Evolutionary conservation across 768 basidiomycete genomes (phyloP).

Genomic region (Mrakia hoshinonis): DNA sequence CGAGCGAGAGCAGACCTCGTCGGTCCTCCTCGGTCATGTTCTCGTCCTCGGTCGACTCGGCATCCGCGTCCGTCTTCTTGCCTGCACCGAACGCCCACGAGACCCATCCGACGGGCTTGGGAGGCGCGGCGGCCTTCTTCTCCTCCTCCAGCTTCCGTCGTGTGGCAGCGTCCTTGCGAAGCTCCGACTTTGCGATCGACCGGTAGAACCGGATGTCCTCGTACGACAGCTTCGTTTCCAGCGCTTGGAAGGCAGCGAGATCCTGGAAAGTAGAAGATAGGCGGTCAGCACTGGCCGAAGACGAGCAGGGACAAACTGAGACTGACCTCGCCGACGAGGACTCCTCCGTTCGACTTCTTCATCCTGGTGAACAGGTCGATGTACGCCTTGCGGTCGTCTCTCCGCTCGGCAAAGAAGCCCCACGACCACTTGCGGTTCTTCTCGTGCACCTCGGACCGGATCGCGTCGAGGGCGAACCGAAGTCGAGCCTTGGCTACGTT

Average conservation of each 20-base stretch:
- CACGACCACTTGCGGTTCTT: conserved; percentile 81
- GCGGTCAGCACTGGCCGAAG: not conserved
- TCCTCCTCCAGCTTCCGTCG: conserved; percentile 60
- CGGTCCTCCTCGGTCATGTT: conserved; percentile 82
- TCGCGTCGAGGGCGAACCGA: conserved; percentile 68
- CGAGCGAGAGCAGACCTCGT: conserved; percentile 26
- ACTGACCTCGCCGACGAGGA: conserved; percentile 51
- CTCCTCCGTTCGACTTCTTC: conserved; percentile 49
- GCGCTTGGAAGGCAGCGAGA: conserved; percentile 46
- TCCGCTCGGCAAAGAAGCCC: conserved; percentile 75
- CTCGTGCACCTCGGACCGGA: conserved; percentile 73
- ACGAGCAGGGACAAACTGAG: not conserved
- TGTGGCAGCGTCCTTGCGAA: conserved; percentile 73
- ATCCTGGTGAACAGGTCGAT: conserved; percentile 67
- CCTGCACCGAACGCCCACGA: conserved; percentile 69
- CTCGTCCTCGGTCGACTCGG: conserved; percentile 40
- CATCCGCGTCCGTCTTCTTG: conserved; percentile 45
- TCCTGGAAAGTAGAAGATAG: conserved; percentile 32
- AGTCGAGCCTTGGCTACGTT: conserved; percentile 63
- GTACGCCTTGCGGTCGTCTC: conserved; percentile 78
- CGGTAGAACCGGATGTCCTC: conserved; percentile 96
- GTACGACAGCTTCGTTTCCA: conserved; percentile 79
- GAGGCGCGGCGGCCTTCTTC: conserved; percentile 54
- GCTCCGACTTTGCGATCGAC: conserved; percentile 78
- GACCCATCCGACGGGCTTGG: conserved; percentile 43